Evolutionary conservation across 2,329 filamentous ascomycete species (phyloP), one percentile per base, ranked within the genome.

Genomic region (Macroventuria anomochaeta): DNA sequence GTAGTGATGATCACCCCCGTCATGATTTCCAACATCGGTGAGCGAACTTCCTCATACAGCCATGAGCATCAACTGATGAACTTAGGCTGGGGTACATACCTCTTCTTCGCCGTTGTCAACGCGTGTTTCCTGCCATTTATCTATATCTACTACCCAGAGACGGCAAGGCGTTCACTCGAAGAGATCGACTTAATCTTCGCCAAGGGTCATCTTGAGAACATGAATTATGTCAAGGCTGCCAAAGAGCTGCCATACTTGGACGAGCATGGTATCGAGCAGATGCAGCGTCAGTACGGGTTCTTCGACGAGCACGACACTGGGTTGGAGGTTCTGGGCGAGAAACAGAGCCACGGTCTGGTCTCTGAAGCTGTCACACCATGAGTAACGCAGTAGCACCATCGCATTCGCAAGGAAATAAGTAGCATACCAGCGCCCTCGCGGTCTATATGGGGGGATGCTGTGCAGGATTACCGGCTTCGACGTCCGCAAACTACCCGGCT

Each of bases 181-280:
- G 79, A 83, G 48, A 80, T 83, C 21, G 80, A 82, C 59, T 67
- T 74, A 17, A 69, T 81, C 57, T 81, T 81, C 33, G 71, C 71
- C 1, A 69, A 69, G 39, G 71, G 66, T n/a, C 44, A 51, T 29
- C 2, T 77, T 25, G 85, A 87, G 71, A 81, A 84, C 2, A 86
- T 83, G 5, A 83, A 79, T 4, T 86, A 86, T 56, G 83, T 87
- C 47, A 76, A 77, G 58, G 85, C 84, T 5, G 81, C 83, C 26
- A 76, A 81, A 60, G 79, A 86, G 41, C 70, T 88, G 51, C 85
- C 85, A 0, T 77, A 79, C 56, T 73, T 87, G 11, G 70, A 76
- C 3, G 76, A 78, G 8, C 75, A 78, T 36, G 79, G 85, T 60
- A 78, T 86, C 25, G 82, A 85, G 69, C 70, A 76, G 44, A 80